Evolutionary conservation across 768 basidiomycete species (phyloP).

Genomic region (Trametes gibbosa): DNA sequence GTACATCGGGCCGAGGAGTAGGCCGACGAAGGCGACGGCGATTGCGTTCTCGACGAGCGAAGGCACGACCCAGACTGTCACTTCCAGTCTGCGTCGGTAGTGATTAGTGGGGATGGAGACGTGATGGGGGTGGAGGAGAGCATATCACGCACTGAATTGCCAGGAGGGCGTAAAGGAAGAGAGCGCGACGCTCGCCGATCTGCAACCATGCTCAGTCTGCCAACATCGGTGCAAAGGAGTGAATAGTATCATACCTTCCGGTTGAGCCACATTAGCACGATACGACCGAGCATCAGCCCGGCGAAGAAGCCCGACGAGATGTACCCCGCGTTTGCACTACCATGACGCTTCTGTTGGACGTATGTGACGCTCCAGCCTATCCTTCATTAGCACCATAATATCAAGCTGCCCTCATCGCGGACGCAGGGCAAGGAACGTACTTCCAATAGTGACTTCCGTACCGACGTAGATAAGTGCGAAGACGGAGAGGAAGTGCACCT

Average conservation of each 20-base stretch:
- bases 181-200: constrained; percentile 28
- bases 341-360: constrained; percentile 37
- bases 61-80: constrained; percentile 50
- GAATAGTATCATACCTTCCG: constrained; percentile 17
- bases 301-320: constrained; percentile 43
- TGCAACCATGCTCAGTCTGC: background rate
- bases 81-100: constrained; percentile 13
- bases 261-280: constrained; percentile 28
- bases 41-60: constrained; percentile 50
- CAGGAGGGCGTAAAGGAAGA: constrained; percentile 27
- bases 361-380: constrained; percentile 46
- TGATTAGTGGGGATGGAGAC: background rate
- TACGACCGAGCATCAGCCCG: constrained; percentile 28
- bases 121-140: constrained; percentile 10
- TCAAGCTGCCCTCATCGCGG: too few species aligned
- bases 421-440: constrained; percentile 19
- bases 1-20: constrained; percentile 50
- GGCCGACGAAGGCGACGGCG: constrained; percentile 35
- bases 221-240: too few species aligned
- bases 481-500: constrained; percentile 38
- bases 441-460: constrained; percentile 42
- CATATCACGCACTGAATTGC: constrained; percentile 25
- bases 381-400: background rate
- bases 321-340: constrained; percentile 38
- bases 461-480: constrained; percentile 44